Conservation (phyloP, 169 alveolate species). For the Toxoplasma gondii region DNA sequence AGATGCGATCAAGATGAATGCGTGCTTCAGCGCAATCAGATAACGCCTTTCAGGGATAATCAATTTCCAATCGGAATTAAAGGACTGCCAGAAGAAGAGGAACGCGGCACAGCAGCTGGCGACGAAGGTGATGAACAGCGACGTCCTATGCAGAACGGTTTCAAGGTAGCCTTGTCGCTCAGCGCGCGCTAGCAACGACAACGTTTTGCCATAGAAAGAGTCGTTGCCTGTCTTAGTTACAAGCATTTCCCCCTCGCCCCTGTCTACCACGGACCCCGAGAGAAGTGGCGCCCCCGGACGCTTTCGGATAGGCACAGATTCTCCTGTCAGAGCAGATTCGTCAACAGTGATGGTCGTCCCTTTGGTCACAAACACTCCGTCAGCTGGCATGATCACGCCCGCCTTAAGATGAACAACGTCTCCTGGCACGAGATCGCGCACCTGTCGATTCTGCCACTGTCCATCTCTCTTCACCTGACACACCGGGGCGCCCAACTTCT, state of each 20-base stretch:
- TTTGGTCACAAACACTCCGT: constrained; percentile 75
- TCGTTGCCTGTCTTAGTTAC: constrained; percentile 77
- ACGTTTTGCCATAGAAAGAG: constrained; percentile 78
- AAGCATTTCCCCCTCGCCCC: constrained; percentile 73
- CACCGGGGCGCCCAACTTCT: constrained; percentile 78
- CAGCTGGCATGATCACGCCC: constrained; percentile 81
- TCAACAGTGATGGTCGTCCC: constrained; percentile 79
- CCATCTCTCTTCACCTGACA: constrained; percentile 75
- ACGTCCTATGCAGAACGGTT: constrained; percentile 57
- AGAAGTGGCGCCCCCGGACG: constrained; percentile 73
- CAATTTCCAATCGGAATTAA: constrained; percentile 63
- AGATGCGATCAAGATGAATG: constrained; percentile 65
- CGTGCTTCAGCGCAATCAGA: constrained; percentile 61
- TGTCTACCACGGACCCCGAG: constrained; percentile 74
- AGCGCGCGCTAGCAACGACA: constrained; percentile 75
- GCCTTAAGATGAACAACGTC: constrained; percentile 85
- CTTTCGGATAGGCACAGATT: constrained; percentile 79
- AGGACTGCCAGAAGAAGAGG: constrained; percentile 64
- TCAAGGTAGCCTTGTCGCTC: constrained; percentile 63
- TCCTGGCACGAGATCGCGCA: constrained; percentile 87
- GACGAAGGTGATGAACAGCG: constrained; percentile 48
- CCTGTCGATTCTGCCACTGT: constrained; percentile 62
- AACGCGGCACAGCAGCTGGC: constrained; percentile 65
- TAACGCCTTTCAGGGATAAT: constrained; percentile 4
- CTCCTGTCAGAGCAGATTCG: constrained; percentile 91